phyloP scores from a whole-genome alignment of 2,329 filamentous ascomycete genomes.

The Phaeosphaeriaceae sp. region DNA sequence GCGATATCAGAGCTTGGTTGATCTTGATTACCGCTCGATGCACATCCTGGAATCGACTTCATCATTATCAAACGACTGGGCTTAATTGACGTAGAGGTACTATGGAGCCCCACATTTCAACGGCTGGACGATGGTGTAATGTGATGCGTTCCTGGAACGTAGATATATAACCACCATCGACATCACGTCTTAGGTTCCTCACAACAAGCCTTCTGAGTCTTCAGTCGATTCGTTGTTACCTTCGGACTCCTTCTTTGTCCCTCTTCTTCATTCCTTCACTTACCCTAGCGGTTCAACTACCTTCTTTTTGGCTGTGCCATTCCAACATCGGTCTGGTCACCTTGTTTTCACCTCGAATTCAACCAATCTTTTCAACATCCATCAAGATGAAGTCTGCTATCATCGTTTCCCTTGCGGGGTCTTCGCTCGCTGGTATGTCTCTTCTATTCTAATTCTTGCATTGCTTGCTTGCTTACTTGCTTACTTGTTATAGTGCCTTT shows the following conservation, averaged over 20 bases:
- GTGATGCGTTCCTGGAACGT: neutral
- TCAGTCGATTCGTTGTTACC: neutral
- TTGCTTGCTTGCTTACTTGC: neutral
- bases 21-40: too few relatives aligned
- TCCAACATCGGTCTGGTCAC: constrained; percentile 7
- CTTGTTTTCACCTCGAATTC: neutral
- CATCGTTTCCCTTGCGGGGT: constrained; percentile 29
- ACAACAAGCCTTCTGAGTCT: neutral
- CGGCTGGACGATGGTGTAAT: neutral
- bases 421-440: constrained; percentile 24
- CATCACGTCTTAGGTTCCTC: neutral
- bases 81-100: neutral
- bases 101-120: neutral
- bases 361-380: neutral
- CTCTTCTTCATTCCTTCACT: neutral
- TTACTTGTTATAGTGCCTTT: constrained; percentile 10
- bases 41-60: too few relatives aligned
- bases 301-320: constrained; percentile 24
- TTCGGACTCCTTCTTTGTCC: neutral
- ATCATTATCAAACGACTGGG: too few relatives aligned
- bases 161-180: neutral
- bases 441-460: neutral
- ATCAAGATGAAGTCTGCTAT: constrained; percentile 31
- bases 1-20: too few relatives aligned
- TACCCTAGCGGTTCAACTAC: constrained; percentile 8